Evolutionary conservation across 495 filamentous ascomycete species (phyloP).

Genomic region (Beverwykella pulmonaria): DNA sequence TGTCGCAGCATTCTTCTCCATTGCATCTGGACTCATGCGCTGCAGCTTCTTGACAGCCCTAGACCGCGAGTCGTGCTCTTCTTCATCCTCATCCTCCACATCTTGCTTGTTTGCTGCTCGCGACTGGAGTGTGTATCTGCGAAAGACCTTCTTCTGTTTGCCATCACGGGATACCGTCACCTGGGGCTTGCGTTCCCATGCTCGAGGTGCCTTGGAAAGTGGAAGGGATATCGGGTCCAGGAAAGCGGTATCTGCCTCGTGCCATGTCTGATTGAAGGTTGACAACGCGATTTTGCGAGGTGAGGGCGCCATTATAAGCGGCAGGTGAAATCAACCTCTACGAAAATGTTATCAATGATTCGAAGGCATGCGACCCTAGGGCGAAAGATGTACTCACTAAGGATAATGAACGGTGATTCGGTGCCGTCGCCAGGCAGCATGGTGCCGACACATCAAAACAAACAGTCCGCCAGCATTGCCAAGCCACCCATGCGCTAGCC

Average conservation of each 20-base stretch:
- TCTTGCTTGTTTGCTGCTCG: slow-evolving; percentile 3
- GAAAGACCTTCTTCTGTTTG: slow-evolving; percentile 46
- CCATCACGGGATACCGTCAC: slow-evolving; percentile 34
- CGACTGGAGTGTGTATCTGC: slow-evolving; percentile 37
- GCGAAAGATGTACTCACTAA: neutral
- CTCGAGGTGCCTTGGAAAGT: slow-evolving; percentile 39
- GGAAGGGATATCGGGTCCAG: slow-evolving; percentile 40
- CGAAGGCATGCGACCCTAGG: neutral
- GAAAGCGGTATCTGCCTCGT: slow-evolving; percentile 36
- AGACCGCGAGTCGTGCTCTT: slow-evolving; percentile 7
- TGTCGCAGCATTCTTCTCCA: slow-evolving; percentile 1
- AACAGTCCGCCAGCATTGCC: slow-evolving; percentile 9
- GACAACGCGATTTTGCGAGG: slow-evolving; percentile 23
- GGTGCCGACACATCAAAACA: slow-evolving; percentile 5
- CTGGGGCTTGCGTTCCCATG: slow-evolving; percentile 46
- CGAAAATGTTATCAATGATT: slow-evolving; percentile 2
- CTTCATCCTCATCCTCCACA: slow-evolving; percentile 15
- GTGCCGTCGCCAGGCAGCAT: slow-evolving; percentile 10
- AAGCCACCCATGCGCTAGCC: neutral
- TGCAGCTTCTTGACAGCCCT: slow-evolving; percentile 36
- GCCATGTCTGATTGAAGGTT: slow-evolving; percentile 35
- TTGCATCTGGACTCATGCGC: slow-evolving; percentile 9
- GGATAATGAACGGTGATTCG: neutral
- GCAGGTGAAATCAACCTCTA: neutral
- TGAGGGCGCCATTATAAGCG: slow-evolving; percentile 28